These are phyloP conservation scores for Nitzschia inconspicua DNA, from an alignment of 108 stramenopile species.

Conservation along the genomic window DNA sequence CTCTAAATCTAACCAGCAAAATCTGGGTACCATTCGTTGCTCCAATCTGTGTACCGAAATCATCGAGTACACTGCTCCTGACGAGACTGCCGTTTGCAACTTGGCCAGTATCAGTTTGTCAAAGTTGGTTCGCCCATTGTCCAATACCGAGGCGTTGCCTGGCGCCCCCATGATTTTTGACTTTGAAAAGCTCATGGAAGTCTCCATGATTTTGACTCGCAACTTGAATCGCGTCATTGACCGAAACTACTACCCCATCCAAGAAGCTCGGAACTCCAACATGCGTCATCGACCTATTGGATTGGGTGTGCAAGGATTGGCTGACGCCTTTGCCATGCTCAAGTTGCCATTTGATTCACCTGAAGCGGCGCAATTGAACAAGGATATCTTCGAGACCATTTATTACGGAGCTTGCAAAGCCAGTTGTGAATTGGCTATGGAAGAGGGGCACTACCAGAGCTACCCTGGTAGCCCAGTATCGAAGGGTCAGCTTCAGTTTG, in stretches of 20 bases:
- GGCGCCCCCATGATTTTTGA: constrained; percentile 69
- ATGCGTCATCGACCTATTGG: constrained; percentile 99
- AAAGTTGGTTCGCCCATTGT: constrained; percentile 70
- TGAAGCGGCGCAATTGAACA: constrained; percentile 86
- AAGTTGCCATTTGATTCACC: constrained; percentile 93
- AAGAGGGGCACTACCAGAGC: constrained; percentile 92
- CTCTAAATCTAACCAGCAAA: constrained; percentile 97
- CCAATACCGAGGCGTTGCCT: constrained; percentile 12
- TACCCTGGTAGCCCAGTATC: constrained; percentile 94
- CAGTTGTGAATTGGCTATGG: constrained; percentile 88
- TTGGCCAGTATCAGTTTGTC: constrained; percentile 95
- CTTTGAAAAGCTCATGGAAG: constrained; percentile 78
- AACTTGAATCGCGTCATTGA: constrained; percentile 99
- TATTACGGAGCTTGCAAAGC: constrained; percentile 97
- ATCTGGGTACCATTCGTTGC: constrained; percentile 97
- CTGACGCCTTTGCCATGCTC: constrained; percentile 95
- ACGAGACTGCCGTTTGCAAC: constrained; percentile 99
- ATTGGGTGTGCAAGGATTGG: constrained; percentile 99
- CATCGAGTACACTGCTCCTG: constrained; percentile 97
- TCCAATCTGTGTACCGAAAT: constrained; percentile 98
- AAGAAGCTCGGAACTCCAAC: constrained; percentile 85
- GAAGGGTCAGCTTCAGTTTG: constrained; percentile 95
- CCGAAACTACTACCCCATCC: constrained; percentile 96
- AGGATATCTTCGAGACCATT: constrained; percentile 99
- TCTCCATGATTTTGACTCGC: constrained; percentile 91